Evolutionary conservation across 2,329 filamentous ascomycete species (phyloP), one percentile per base, ranked within the genome.

Genomic region (Claviceps africana): DNA sequence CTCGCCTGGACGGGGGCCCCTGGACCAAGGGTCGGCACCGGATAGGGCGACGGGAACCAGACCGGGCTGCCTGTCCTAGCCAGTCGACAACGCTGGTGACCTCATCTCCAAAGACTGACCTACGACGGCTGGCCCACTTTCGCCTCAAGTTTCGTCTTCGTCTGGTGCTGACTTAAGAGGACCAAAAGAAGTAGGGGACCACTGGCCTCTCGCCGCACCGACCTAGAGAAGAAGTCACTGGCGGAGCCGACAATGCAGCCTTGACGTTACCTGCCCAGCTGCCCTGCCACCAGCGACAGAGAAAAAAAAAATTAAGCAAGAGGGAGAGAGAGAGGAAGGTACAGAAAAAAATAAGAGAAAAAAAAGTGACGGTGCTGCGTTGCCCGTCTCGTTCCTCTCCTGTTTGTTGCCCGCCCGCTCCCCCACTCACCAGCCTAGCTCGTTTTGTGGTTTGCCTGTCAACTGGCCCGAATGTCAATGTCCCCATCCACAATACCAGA

Each of bases 71-170:
- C 3, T 33, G 31, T 35, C 3, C 33, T 13, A 11, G 37, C n/a
- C n/a, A 15, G n/a, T 15, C n/a, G 43, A 13, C 25, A 21, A n/a
- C 44, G 44, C 44, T 21, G 44, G 50, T 52, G 50, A 52, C 50
- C 50, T 52, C 50, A 52, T 52, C 22, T 35, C 8, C 10, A 40
- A 40, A 45, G 43, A 30, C n/a, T 10, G 28, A 11, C 21, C 19
- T 48, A 33, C 50, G 19, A 33, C 50, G 19, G 28, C 22, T 43
- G 50, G 28, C 45, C 50, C 50, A 42, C 35, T 35, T 35, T 40
- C 5, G 22, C 17, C 50, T 28, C 17, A 10, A n/a, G 28, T 31
- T 17, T 13, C 5, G 43, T 42, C 42, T 17, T 13, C 5, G 43
- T 42, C 42, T 11, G 33, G 33, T 35, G 33, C 33, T n/a, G n/a